phyloP scores from a whole-genome alignment of 371 early-diverging fungal genomes.

The Rhizopus arrhizus region DNA sequence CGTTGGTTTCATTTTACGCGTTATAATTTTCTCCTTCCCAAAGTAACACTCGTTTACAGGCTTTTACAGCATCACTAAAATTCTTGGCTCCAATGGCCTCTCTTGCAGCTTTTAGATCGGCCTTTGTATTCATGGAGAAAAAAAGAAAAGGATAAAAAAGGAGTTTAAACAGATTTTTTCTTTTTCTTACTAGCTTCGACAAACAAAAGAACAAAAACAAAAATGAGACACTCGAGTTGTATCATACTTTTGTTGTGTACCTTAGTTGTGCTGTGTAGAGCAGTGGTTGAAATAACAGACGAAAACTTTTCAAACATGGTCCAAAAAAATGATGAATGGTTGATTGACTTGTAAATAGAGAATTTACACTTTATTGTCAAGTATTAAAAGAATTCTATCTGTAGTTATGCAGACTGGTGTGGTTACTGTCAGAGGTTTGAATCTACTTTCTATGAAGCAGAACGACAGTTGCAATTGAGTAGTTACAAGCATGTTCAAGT shows the following conservation, averaged over 20 bases:
- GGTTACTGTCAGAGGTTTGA: constrained; percentile 42
- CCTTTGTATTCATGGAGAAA: constrained; percentile 54
- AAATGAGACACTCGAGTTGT: background rate
- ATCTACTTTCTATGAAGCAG: constrained; percentile 36
- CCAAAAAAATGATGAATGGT: constrained; percentile 38
- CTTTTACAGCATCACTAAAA: constrained; percentile 72
- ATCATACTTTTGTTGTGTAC: background rate
- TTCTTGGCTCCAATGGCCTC: constrained; percentile 75
- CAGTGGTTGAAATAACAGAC: constrained; percentile 41
- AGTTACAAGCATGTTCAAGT: constrained; percentile 27
- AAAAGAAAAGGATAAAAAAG: background rate
- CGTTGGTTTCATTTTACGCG: constrained; percentile 53
- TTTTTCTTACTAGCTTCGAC: background rate
- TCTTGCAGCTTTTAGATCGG: constrained; percentile 77
- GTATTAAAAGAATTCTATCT: background rate
- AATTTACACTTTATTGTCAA: background rate
- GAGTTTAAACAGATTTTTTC: constrained; percentile 5
- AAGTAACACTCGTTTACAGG: constrained; percentile 71
- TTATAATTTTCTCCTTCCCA: constrained; percentile 79
- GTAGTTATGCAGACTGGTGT: constrained; percentile 54
- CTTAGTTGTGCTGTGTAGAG: constrained; percentile 12
- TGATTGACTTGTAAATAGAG: constrained; percentile 44
- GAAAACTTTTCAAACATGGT: constrained; percentile 36
- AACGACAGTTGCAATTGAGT: constrained; percentile 21
- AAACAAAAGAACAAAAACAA: background rate